Evolutionary conservation across 495 filamentous ascomycete genomes (phyloP).

Genomic region (Glarea lozoyensis): DNA sequence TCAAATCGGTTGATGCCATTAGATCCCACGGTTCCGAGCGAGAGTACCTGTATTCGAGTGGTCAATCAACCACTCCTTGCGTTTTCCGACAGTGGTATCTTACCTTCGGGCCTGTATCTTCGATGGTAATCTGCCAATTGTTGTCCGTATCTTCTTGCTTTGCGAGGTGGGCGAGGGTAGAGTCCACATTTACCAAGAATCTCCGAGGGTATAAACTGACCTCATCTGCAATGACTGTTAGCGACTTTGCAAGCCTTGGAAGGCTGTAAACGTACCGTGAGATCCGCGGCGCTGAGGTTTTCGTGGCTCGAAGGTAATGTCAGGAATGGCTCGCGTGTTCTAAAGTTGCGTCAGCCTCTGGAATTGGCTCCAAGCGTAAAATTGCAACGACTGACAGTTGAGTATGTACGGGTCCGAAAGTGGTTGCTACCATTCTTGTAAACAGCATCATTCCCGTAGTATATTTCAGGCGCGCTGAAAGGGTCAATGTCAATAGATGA

Average conservation of each 20-base stretch:
- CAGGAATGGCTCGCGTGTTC: slow-evolving; percentile 15
- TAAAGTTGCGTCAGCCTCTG: slow-evolving; percentile 3
- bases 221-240: slow-evolving; percentile 13
- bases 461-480: slow-evolving; percentile 1
- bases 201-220: slow-evolving; percentile 2
- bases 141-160: slow-evolving; percentile 81
- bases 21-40: slow-evolving; percentile 77
- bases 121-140: slow-evolving; percentile 94
- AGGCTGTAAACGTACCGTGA: slow-evolving; percentile 14
- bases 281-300: slow-evolving; percentile 17
- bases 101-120: slow-evolving; percentile 91
- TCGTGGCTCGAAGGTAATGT: slow-evolving; percentile 6
- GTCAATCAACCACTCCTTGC: slow-evolving; percentile 1
- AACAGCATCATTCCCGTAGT: background rate
- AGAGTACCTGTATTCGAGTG: slow-evolving; percentile 47
- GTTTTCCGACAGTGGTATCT: slow-evolving; percentile 5
- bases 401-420: slow-evolving; percentile 33
- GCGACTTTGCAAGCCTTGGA: too few relatives aligned
- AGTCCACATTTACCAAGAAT: slow-evolving; percentile 57
- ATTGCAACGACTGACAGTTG: slow-evolving; percentile 27
- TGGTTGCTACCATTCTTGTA: slow-evolving; percentile 9
- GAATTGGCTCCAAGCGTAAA: background rate
- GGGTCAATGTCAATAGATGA: slow-evolving; percentile 1
- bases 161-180: slow-evolving; percentile 61
- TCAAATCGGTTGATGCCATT: slow-evolving; percentile 81